Conservation (phyloP, 352 stramenopile genomes). For the Phytophthora idaei region DNA sequence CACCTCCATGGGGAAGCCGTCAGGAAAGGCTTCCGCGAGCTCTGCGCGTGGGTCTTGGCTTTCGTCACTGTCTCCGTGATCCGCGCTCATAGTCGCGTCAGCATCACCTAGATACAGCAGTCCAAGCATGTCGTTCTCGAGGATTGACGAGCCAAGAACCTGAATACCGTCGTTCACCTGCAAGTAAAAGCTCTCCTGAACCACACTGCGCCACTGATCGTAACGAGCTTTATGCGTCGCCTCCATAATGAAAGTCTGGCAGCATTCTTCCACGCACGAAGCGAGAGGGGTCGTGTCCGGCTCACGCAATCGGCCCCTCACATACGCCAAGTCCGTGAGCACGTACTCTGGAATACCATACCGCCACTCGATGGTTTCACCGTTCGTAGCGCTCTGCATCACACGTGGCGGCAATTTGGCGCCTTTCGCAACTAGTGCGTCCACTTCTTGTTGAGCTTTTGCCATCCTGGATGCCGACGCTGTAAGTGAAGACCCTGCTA, state of each 20-base stretch:
- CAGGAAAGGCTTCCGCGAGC: conserved; percentile 66
- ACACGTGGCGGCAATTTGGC: conserved; percentile 62
- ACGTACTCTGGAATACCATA: conserved; percentile 75
- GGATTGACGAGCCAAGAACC: conserved; percentile 45
- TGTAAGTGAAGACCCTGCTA: conserved; percentile 68
- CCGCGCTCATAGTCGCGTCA: conserved; percentile 38
- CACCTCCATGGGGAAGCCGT: conserved; percentile 84
- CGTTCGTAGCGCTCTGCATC: conserved; percentile 24
- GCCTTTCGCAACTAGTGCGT: conserved; percentile 52
- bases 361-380: conserved; percentile 54
- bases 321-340: conserved; percentile 79
- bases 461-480: conserved; percentile 66
- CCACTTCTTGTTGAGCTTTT: conserved; percentile 63
- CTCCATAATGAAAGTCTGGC: conserved; percentile 84
- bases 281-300: conserved; percentile 63
- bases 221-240: conserved; percentile 71
- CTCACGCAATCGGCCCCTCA: conserved; percentile 61
- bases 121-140: conserved; percentile 73
- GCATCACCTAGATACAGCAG: conserved; percentile 60
- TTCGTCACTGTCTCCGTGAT: conserved; percentile 43
- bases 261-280: conserved; percentile 75
- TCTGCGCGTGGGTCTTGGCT: conserved; percentile 54
- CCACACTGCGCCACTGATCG: conserved; percentile 66
- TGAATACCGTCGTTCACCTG: conserved; percentile 73
- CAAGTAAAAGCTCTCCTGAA: conserved; percentile 63